Base-by-base conservation (phyloP, 2,329 filamentous ascomycete species). In the Exserohilum rostratum region DNA sequence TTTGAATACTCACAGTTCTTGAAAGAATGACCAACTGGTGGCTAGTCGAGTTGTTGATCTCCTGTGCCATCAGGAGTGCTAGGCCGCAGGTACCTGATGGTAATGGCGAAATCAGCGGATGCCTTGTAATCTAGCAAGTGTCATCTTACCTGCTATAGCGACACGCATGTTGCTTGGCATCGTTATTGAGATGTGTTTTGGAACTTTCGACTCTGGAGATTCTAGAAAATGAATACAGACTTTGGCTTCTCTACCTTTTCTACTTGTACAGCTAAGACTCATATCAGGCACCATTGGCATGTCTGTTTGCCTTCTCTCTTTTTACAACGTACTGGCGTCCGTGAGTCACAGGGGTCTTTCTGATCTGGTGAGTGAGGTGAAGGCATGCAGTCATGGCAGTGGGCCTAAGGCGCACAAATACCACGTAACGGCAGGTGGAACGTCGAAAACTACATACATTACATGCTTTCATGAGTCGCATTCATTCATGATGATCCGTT, bases 21-120 rank as follows among this genome's bases (percentile, higher is more conserved):
- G 89, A 90, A 27, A 92, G 76, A n/a, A 92, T 81, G 47, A 92
- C 80, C 39, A 91, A 81, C 46, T 87, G 83, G 72, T 91, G 87
- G 42, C 83, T 85, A 31, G 85, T 89, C 47, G 85, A 80, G 22
- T 78, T 74, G 27, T 83, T 82, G 29, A 92, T 80, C 65, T 84
- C 81, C 52, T 84, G 80, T 13, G 82, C 83, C 55, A 88, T 81
- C 30, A 82, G 76, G 56, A 82, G 79, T 50, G 84, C 84, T 50
- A 88, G 76, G 47, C 83, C 84, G 59, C 84, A 83, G 46, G 82
- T 85, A 37, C 85, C 85, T 58, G 18, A 6, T 37, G 30, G 44
- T 34, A 12, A 12, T 43, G 25, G 18, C 9, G 9, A 15, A 1
- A 25, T 44, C 31, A 42, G 45, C 18, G 10, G 3, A 5, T 47